Evolutionary conservation across 2,329 filamentous ascomycete genomes (phyloP).

Genomic region (Parasarocladium wereldwijsianum): DNA sequence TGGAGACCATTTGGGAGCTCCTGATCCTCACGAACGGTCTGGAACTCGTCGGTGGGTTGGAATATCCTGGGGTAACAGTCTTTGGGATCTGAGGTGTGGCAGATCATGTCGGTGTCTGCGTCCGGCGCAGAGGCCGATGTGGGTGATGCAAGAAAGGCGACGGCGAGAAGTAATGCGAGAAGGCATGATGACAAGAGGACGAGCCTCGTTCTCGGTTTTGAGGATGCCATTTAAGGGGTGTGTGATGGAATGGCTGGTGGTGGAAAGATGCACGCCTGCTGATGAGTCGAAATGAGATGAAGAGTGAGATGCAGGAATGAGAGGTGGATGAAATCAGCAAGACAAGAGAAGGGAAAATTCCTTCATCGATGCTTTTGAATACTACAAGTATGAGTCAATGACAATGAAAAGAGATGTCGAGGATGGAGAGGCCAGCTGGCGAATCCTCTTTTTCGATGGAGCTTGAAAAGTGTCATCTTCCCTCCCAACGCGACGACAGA

Average conservation of each 20-base stretch:
- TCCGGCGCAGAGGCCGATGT: slow-evolving; percentile 16
- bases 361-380: too few species aligned
- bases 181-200: slow-evolving; percentile 5
- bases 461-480: slow-evolving; percentile 2
- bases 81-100: slow-evolving; percentile 40
- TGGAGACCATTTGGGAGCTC: slow-evolving; percentile 51
- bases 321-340: too few species aligned
- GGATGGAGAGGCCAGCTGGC: slow-evolving; percentile 4
- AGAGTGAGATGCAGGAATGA: too few species aligned
- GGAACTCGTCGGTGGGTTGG: slow-evolving; percentile 48
- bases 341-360: too few species aligned
- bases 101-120: slow-evolving; percentile 43
- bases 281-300: too few species aligned
- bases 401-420: slow-evolving; percentile 3
- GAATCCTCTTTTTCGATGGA: neutral
- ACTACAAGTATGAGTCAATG: too few species aligned
- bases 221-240: slow-evolving; percentile 10
- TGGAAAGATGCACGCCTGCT: neutral
- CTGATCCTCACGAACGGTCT: slow-evolving; percentile 47
- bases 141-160: slow-evolving; percentile 13
- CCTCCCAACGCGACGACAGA: too few species aligned
- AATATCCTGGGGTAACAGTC: slow-evolving; percentile 56
- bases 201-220: slow-evolving; percentile 10
- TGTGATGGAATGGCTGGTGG: neutral
- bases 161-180: slow-evolving; percentile 12